phyloP scores from a whole-genome alignment of 2,329 filamentous ascomycete species.

The Mycosphaerella arachidis region DNA sequence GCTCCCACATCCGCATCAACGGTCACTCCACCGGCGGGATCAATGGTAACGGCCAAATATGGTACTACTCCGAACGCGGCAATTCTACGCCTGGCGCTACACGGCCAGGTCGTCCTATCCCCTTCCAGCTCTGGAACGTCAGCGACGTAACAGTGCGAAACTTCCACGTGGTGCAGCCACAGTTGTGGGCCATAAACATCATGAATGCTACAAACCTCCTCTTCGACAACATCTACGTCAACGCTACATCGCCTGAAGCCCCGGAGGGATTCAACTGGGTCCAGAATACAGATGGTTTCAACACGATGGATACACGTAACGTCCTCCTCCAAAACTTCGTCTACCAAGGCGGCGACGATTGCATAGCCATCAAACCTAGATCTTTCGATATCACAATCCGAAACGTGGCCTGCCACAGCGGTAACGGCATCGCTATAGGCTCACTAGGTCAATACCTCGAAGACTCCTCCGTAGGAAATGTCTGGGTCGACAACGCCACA shows the following conservation, averaged over 20 bases:
- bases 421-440: conserved; percentile 51
- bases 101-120: conserved; percentile 52
- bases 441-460: conserved; percentile 54
- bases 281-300: conserved; percentile 55
- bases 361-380: conserved; percentile 59
- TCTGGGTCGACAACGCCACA: conserved; percentile 45
- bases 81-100: conserved; percentile 35
- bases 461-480: conserved; percentile 49
- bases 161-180: conserved; percentile 50
- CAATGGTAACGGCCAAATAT: conserved; percentile 51
- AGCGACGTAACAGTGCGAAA: conserved; percentile 51
- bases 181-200: conserved; percentile 53
- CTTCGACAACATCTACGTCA: conserved; percentile 49
- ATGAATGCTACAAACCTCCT: conserved; percentile 54
- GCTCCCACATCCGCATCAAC: conserved; percentile 49
- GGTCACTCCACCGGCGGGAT: conserved; percentile 52
- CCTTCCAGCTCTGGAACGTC: conserved; percentile 56
- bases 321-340: conserved; percentile 48
- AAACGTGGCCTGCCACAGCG: conserved; percentile 52
- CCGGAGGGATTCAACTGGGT: conserved; percentile 54
- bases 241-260: conserved; percentile 48
- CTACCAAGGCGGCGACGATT: conserved; percentile 58
- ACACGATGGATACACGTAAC: conserved; percentile 54
- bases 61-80: conserved; percentile 47
- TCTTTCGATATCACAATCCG: conserved; percentile 55